Evolutionary conservation across 208 protist species (phyloP).

Genomic region (Crithidia sp.): DNA sequence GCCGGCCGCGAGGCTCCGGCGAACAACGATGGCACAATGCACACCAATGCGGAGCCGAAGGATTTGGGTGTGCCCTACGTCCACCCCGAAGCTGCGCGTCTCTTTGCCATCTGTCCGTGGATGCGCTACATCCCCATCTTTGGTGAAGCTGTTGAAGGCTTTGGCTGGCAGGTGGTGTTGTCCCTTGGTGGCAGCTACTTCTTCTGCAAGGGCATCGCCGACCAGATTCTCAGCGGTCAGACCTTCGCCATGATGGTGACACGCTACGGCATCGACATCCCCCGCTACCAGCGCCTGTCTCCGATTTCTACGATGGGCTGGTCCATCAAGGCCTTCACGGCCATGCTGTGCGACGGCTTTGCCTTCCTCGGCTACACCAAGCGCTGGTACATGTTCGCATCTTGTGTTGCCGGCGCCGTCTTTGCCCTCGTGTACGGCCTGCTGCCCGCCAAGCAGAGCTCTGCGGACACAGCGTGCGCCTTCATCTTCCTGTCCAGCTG

Average conservation of each 20-base stretch:
- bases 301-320: constrained; percentile 50
- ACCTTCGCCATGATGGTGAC: constrained; percentile 52
- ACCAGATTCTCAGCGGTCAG: constrained; percentile 45
- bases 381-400: constrained; percentile 70
- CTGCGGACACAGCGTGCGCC: constrained; percentile 37
- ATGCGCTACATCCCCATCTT: constrained; percentile 51
- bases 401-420: constrained; percentile 43
- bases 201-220: constrained; percentile 59
- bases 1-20: neutral
- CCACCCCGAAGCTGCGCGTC: constrained; percentile 36
- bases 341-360: constrained; percentile 66
- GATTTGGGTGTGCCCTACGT: constrained; percentile 28
- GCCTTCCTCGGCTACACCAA: constrained; percentile 75
- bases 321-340: constrained; percentile 72
- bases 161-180: constrained; percentile 38
- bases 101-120: constrained; percentile 41
- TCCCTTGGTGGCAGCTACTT: constrained; percentile 54
- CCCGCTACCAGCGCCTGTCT: constrained; percentile 61
- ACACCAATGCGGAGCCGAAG: constrained; percentile 11
- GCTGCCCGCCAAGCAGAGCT: constrained; percentile 43
- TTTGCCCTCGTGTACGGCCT: constrained; percentile 55
- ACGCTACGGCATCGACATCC: constrained; percentile 40
- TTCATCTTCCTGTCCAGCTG: constrained; percentile 63
- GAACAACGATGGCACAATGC: too few relatives aligned
- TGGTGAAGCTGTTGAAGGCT: constrained; percentile 44